A percentile compares a stretch with the other conserved stretches of the same genome.
Conservation (phyloP, 2,329 filamentous ascomycete species). For the Helicocarpus griseus region DNA sequence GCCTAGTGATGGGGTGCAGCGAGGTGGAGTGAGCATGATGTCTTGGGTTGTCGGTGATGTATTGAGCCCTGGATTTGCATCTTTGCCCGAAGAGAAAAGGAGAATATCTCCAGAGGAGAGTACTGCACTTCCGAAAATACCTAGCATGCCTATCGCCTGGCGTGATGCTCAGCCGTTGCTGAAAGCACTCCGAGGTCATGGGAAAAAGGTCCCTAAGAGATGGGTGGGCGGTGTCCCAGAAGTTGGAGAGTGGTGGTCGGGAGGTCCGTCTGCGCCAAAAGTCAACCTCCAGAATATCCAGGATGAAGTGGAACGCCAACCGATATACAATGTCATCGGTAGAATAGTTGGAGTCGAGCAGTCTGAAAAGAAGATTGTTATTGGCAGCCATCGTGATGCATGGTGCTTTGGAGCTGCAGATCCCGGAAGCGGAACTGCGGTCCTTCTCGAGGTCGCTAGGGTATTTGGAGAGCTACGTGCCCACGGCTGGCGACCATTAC, state of each 20-base stretch:
- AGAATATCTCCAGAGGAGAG: conserved; percentile 62
- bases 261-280: conserved; percentile 61
- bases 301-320: conserved; percentile 70
- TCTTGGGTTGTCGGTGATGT: conserved; percentile 83
- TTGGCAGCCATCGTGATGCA: conserved; percentile 88
- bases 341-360: conserved; percentile 78
- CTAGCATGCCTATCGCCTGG: conserved; percentile 84
- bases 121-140: conserved; percentile 67
- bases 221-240: conserved; percentile 74
- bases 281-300: conserved; percentile 80
- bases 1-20: conserved; percentile 72
- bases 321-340: conserved; percentile 87
- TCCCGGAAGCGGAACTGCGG: conserved; percentile 77
- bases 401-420: conserved; percentile 84
- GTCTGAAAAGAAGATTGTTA: conserved; percentile 68
- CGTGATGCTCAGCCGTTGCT: conserved; percentile 75
- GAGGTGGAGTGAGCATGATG: conserved; percentile 69
- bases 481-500: conserved; percentile 77
- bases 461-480: conserved; percentile 70
- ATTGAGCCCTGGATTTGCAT: conserved; percentile 77
- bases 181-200: conserved; percentile 64
- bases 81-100: conserved; percentile 39
- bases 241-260: conserved; percentile 74
- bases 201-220: conserved; percentile 54
- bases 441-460: conserved; percentile 80